A percentile compares a stretch with the other conserved stretches of the same genome.
These are phyloP conservation scores for Boletus barrowsii DNA, from an alignment of 768 basidiomycete species.

Conservation along the genomic window DNA sequence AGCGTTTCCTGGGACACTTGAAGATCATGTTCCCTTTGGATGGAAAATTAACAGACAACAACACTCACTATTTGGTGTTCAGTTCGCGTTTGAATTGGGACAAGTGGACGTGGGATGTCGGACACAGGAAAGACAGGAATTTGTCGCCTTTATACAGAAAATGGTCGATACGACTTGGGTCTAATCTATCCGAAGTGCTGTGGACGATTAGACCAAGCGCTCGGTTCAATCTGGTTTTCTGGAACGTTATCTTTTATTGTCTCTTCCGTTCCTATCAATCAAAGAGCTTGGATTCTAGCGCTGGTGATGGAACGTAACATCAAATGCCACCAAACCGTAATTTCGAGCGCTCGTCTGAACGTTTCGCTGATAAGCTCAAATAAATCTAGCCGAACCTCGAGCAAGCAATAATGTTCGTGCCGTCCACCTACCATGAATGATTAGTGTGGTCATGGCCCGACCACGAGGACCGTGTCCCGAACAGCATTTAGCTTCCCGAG, in stretches of 20 bases:
- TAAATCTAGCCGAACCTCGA: not conserved
- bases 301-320: not conserved
- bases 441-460: not conserved
- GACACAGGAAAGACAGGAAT: not conserved
- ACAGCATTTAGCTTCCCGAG: not conserved
- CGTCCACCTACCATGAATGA: not conserved
- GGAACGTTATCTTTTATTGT: conserved; percentile 1
- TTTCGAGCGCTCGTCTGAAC: not conserved
- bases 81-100: not conserved
- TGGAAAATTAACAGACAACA: not conserved
- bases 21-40: not conserved
- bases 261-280: not conserved
- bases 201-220: not conserved
- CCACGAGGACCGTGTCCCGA: not conserved
- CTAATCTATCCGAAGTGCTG: not conserved
- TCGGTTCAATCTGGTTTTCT: not conserved
- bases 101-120: not conserved
- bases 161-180: not conserved
- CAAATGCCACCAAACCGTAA: not conserved
- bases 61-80: conserved; percentile 9
- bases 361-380: not conserved
- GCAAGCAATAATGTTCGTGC: conserved; percentile 4
- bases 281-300: conserved; percentile 3
- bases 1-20: conserved; percentile 4
- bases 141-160: conserved; percentile 8